These are phyloP conservation scores for Microsporum ferrugineum DNA, from an alignment of 2,329 filamentous ascomycete genomes.

Conservation along the genomic window DNA sequence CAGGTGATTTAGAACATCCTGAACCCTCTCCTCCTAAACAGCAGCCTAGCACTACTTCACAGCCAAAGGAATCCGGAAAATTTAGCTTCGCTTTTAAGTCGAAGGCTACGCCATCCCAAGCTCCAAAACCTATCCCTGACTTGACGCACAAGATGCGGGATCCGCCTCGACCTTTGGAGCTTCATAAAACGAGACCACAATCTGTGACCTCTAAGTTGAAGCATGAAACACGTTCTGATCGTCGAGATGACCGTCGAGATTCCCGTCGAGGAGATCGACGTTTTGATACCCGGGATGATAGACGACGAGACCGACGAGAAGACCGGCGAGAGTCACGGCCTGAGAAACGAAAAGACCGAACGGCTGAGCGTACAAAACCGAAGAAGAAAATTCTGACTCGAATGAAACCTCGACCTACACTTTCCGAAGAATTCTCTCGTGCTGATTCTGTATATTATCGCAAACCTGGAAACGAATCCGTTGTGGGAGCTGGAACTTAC, in stretches of 20 bases:
- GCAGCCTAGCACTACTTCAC: conserved; percentile 44
- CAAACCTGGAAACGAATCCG: conserved; percentile 94
- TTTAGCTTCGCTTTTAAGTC: conserved; percentile 92
- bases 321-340: conserved; percentile 12
- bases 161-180: conserved; percentile 25
- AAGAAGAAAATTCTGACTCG: conserved; percentile 57
- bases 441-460: conserved; percentile 89
- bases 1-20: conserved; percentile 30
- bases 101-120: conserved; percentile 50
- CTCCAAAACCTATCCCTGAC: conserved; percentile 41
- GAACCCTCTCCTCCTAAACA: conserved; percentile 40
- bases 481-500: conserved; percentile 90
- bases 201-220: conserved; percentile 28
- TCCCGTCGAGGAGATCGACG: conserved; percentile 30
- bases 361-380: conserved; percentile 36
- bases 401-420: conserved; percentile 56
- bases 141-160: conserved; percentile 39
- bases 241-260: conserved; percentile 32
- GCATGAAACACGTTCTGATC: conserved; percentile 32
- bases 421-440: conserved; percentile 59
- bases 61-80: conserved; percentile 49
- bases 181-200: conserved; percentile 29
- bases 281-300: conserved; percentile 32
- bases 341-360: conserved; percentile 40
- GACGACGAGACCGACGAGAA: conserved; percentile 19